Conservation (phyloP, 2,329 filamentous ascomycete species). For the Harringtonia lauricola region DNA sequence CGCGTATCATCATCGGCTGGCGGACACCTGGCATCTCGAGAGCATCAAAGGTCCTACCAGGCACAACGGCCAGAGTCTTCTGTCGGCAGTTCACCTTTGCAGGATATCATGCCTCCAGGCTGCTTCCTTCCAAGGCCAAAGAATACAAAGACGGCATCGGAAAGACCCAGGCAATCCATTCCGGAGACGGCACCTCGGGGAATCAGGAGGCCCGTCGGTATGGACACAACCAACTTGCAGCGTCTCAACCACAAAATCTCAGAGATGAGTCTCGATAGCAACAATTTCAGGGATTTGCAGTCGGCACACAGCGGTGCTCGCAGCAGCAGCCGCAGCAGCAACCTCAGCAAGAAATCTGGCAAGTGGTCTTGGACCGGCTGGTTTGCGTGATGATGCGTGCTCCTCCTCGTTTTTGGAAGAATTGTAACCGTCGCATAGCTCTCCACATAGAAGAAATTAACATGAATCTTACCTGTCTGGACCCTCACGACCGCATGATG, state of each 20-base stretch:
- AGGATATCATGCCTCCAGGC: slow-evolving; percentile 3
- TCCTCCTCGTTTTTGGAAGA: no score
- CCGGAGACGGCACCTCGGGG: slow-evolving; percentile 4
- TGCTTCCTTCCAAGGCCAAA: slow-evolving; percentile 7
- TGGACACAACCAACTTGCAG: slow-evolving; percentile 11
- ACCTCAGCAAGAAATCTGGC: slow-evolving; percentile 10
- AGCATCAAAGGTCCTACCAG: background rate
- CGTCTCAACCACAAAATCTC: slow-evolving; percentile 1
- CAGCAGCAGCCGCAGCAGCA: slow-evolving; percentile 9
- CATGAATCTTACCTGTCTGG: no score
- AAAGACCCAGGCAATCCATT: slow-evolving; percentile 3
- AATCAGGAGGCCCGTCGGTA: slow-evolving; percentile 7
- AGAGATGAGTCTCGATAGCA: slow-evolving; percentile 3
- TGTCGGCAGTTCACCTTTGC: background rate
- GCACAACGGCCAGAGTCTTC: background rate
- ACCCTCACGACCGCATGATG: no score
- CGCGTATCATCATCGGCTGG: slow-evolving; percentile 8
- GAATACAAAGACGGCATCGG: background rate
- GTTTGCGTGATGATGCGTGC: slow-evolving; percentile 12
- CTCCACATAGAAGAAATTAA: no score
- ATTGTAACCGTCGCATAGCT: no score
- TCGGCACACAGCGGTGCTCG: background rate
- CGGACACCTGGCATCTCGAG: background rate
- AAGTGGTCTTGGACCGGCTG: slow-evolving; percentile 15
- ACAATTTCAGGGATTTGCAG: slow-evolving; percentile 3